phyloP scores from a whole-genome alignment of 441 rosid genomes.

The Aleurites moluccanus region DNA sequence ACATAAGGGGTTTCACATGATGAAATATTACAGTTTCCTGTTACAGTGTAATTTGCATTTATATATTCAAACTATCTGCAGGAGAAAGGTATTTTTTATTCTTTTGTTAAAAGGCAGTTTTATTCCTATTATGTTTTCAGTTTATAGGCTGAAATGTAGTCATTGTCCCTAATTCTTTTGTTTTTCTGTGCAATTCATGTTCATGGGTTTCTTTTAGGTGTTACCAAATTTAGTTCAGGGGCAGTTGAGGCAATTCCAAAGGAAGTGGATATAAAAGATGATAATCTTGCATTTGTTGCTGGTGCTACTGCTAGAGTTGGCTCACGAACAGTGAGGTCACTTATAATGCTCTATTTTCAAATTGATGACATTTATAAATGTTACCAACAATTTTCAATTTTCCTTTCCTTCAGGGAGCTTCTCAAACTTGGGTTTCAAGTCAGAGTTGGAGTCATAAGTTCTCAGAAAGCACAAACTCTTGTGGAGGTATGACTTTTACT shows the following conservation, averaged over 20 bases:
- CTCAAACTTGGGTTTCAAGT: constrained; percentile 90
- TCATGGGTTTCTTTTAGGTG: constrained; percentile 36
- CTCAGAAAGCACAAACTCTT: constrained; percentile 71
- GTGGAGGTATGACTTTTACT: constrained; percentile 51
- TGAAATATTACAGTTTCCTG: too few species aligned
- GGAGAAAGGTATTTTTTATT: neutral
- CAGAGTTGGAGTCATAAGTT: constrained; percentile 85
- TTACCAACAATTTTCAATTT: constrained; percentile 9
- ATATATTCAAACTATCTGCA: neutral
- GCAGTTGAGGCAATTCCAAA: constrained; percentile 40
- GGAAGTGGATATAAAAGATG: constrained; percentile 50
- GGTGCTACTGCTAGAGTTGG: constrained; percentile 99
- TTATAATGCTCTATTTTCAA: constrained; percentile 20
- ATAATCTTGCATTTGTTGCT: constrained; percentile 83
- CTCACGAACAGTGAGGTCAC: constrained; percentile 85
- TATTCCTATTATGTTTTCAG: too few species aligned
- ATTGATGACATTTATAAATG: constrained; percentile 8
- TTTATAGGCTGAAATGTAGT: constrained; percentile 1
- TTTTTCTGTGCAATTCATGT: constrained; percentile 14
- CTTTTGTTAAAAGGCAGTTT: too few species aligned
- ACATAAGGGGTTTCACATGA: neutral
- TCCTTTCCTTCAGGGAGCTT: constrained; percentile 67
- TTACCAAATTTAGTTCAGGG: constrained; percentile 45
- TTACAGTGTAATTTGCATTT: neutral
- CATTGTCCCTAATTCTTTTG: constrained; percentile 2